phyloP scores from a whole-genome alignment of 2,329 filamentous ascomycete species.

The Colletotrichum kahawae region DNA sequence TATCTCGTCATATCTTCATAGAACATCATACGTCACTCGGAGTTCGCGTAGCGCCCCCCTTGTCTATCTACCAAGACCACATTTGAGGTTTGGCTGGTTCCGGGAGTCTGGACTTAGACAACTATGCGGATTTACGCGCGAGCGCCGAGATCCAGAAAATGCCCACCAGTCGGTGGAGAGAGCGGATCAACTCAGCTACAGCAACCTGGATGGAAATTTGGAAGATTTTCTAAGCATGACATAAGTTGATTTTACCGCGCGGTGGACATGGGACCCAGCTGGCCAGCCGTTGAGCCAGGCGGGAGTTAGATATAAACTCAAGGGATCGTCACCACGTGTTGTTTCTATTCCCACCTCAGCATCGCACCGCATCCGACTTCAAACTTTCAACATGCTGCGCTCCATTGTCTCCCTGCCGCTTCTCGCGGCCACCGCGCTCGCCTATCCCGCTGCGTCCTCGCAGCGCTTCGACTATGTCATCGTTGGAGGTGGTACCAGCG shows the following conservation, averaged over 20 bases:
- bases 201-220: background rate
- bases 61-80: background rate
- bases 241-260: background rate
- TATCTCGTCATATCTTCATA: background rate
- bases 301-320: background rate
- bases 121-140: background rate
- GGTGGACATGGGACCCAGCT: background rate
- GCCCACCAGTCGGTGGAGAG: background rate
- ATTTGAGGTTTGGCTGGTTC: background rate
- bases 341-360: background rate
- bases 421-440: background rate
- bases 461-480: conserved; percentile 37
- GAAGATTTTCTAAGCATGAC: background rate
- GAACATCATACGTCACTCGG: background rate
- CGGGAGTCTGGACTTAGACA: background rate
- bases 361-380: background rate
- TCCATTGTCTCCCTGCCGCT: background rate
- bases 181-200: background rate
- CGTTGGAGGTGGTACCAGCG: conserved; percentile 41
- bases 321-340: background rate
- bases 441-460: background rate
- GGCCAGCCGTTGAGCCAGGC: background rate
- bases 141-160: background rate
- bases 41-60: background rate
- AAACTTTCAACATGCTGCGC: background rate